phyloP scores from a whole-genome alignment of 1,284 basidiomycete species.

The Ganoderma sinense region DNA sequence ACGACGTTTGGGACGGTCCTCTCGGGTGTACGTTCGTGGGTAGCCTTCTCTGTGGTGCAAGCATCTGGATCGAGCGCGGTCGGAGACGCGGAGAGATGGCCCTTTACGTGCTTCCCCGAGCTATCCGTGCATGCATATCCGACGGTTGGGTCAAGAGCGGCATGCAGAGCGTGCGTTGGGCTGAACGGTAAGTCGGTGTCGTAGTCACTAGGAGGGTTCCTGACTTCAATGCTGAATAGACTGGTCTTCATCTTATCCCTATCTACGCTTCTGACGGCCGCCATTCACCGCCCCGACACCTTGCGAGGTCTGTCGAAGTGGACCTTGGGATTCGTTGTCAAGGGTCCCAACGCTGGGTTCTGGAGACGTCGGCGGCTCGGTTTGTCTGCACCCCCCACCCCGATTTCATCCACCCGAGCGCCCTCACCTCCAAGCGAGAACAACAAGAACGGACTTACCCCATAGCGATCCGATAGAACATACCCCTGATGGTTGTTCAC shows the following conservation, averaged over 20 bases:
- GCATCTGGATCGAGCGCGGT: conserved; percentile 79
- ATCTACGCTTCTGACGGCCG: conserved; percentile 68
- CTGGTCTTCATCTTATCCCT: conserved; percentile 67
- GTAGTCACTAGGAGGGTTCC: conserved; percentile 13
- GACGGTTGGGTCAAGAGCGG: conserved; percentile 57
- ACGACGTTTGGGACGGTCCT: conserved; percentile 81
- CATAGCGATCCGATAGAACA: conserved; percentile 1
- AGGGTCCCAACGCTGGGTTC: conserved; percentile 60
- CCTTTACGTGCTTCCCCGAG: conserved; percentile 76
- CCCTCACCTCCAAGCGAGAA: conserved; percentile 13
- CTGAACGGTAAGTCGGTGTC: conserved; percentile 57
- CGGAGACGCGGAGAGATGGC: conserved; percentile 78
- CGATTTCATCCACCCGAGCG: conserved; percentile 24
- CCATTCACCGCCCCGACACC: conserved; percentile 64
- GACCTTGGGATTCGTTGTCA: conserved; percentile 70
- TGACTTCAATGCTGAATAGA: conserved; percentile 29
- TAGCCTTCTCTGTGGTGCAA: conserved; percentile 75
- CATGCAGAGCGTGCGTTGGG: conserved; percentile 45
- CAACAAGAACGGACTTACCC: background rate
- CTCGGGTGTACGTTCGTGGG: conserved; percentile 70
- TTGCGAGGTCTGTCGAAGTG: conserved; percentile 77
- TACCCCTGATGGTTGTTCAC: background rate
- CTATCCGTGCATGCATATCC: conserved; percentile 66
- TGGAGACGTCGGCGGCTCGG: conserved; percentile 50
- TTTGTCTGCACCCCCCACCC: conserved; percentile 28